phyloP scores from a whole-genome alignment of 345 rosid genomes.

The Diplotaxis tenuifolia region DNA sequence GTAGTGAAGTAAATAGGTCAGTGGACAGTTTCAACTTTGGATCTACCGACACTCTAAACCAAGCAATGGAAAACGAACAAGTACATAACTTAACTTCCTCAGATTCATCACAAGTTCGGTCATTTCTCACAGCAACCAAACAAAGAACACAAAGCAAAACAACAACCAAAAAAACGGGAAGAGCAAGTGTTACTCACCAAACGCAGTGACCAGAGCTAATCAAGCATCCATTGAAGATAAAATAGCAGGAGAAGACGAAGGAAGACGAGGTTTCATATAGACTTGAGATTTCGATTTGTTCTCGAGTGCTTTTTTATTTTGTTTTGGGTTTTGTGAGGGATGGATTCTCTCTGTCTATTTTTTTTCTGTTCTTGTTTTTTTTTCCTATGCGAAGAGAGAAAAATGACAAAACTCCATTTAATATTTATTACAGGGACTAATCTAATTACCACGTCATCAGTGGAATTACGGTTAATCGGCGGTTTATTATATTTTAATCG shows the following conservation, averaged over 20 bases:
- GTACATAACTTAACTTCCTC: not conserved
- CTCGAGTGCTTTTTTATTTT: slow-evolving; percentile 16
- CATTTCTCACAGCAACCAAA: slow-evolving; percentile 40
- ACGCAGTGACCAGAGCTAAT: slow-evolving; percentile 28
- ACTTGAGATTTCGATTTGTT: slow-evolving; percentile 25
- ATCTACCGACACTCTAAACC: slow-evolving; percentile 38
- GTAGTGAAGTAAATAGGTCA: slow-evolving; percentile 18
- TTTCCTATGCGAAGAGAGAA: not conserved
- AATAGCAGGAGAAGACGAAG: slow-evolving; percentile 2
- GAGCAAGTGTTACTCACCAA: slow-evolving; percentile 23
- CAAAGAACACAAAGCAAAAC: slow-evolving; percentile 2
- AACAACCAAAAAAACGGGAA: not conserved
- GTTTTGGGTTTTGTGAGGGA: slow-evolving; percentile 19
- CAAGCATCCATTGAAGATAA: slow-evolving; percentile 44
- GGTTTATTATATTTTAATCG: slow-evolving; percentile 30
- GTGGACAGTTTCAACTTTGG: not conserved
- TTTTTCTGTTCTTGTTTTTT: not conserved
- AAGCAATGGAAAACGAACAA: slow-evolving; percentile 2
- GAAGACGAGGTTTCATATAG: slow-evolving; percentile 33
- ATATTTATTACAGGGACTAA: slow-evolving; percentile 28
- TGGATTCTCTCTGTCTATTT: slow-evolving; percentile 28
- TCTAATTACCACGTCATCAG: slow-evolving; percentile 29
- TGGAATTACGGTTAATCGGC: slow-evolving; percentile 1
- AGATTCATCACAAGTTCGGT: slow-evolving; percentile 30
- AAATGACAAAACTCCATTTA: slow-evolving; percentile 25